These are phyloP conservation scores for Trichoderma semiorbis DNA, from an alignment of 2,329 filamentous ascomycete species.

Conservation along the genomic window DNA sequence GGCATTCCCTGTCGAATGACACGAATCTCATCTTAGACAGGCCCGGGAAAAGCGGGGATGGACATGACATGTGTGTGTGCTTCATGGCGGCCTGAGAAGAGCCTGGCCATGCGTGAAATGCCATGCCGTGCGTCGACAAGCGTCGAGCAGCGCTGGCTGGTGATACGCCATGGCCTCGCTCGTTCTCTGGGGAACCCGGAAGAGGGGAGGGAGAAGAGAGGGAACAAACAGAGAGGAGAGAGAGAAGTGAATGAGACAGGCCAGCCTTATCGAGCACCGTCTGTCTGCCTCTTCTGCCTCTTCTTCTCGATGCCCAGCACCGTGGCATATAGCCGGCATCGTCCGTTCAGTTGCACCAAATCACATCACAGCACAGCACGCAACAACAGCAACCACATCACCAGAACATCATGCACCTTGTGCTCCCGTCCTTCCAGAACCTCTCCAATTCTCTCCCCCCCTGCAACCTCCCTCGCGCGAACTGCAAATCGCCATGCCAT, in stretches of 20 bases:
- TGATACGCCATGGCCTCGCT: neutral
- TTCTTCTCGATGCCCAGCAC: neutral
- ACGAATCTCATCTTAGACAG: neutral
- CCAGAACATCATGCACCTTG: neutral
- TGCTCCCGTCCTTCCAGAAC: slow-evolving; percentile 10
- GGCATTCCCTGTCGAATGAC: neutral
- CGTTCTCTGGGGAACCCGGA: slow-evolving; percentile 7
- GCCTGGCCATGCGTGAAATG: neutral
- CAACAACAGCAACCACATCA: neutral
- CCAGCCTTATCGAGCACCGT: neutral
- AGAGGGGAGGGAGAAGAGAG: neutral
- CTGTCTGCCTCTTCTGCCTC: neutral
- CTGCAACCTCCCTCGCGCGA: slow-evolving; percentile 1
- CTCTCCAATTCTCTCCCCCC: neutral
- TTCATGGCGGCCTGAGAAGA: slow-evolving; percentile 1
- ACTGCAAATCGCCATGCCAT: slow-evolving; percentile 11
- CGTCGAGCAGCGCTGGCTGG: neutral
- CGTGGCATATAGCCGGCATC: neutral
- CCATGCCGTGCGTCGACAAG: slow-evolving; percentile 2
- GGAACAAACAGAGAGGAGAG: neutral
- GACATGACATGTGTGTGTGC: neutral
- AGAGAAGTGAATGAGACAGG: neutral
- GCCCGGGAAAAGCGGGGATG: slow-evolving; percentile 2
- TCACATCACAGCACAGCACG: neutral
- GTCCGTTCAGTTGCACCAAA: neutral